Evolutionary conservation across 768 basidiomycete genomes (phyloP).

Genomic region (Ephemerocybe angulata): DNA sequence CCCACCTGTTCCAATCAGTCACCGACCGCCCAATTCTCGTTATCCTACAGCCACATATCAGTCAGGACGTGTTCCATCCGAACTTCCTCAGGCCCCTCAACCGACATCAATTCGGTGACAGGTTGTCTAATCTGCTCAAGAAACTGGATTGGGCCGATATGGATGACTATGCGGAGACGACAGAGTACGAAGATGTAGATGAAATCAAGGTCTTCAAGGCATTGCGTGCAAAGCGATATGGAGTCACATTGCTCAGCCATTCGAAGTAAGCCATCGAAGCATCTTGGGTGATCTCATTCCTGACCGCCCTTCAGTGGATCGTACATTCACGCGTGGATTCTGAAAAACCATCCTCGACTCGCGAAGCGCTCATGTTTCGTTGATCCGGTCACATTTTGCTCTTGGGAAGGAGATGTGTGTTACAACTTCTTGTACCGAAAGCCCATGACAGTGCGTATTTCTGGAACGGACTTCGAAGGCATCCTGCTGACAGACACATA

Average conservation of each 20-base stretch:
- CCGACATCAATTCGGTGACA: constrained; percentile 54
- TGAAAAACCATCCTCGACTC: constrained; percentile 72
- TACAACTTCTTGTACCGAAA: constrained; percentile 84
- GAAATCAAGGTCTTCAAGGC: constrained; percentile 18
- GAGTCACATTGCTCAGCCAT: constrained; percentile 80
- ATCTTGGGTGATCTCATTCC: not conserved
- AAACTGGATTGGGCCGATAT: constrained; percentile 60
- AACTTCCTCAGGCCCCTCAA: constrained; percentile 67
- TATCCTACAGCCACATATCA: constrained; percentile 77
- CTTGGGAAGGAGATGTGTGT: constrained; percentile 94
- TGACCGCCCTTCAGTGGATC: constrained; percentile 50
- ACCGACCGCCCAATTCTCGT: constrained; percentile 73
- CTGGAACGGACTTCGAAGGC: constrained; percentile 2
- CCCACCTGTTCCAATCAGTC: constrained; percentile 51
- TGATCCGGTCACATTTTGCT: constrained; percentile 87
- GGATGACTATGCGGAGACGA: constrained; percentile 15
- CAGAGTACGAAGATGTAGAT: constrained; percentile 24
- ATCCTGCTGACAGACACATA: constrained; percentile 7
- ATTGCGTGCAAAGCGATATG: constrained; percentile 31
- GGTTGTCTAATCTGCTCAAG: constrained; percentile 53
- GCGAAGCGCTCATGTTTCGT: constrained; percentile 80
- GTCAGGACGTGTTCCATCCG: constrained; percentile 79
- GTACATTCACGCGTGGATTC: constrained; percentile 84
- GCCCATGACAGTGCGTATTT: constrained; percentile 53
- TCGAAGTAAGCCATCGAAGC: constrained; percentile 74